Conservation (phyloP, 768 basidiomycete species). For the Pulveroboletus ravenelii region DNA sequence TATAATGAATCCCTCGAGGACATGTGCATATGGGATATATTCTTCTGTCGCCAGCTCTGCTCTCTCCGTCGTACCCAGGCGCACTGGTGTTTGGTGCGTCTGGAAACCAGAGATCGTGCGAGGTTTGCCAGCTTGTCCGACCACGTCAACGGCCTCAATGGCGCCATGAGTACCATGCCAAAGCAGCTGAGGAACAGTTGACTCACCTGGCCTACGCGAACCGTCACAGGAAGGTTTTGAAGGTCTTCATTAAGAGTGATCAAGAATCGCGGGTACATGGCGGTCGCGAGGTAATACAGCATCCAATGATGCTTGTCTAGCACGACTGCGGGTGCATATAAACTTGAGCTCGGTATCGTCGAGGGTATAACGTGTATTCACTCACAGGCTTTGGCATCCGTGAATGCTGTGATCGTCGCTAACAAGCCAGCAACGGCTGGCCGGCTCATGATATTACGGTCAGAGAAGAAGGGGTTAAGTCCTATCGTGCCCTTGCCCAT, state of each 20-base stretch:
- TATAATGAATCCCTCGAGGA: constrained; percentile 90
- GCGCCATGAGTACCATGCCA: constrained; percentile 1
- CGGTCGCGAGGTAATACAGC: constrained; percentile 91
- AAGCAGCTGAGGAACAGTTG: background rate
- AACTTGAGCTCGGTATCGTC: constrained; percentile 1
- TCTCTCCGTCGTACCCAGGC: constrained; percentile 89
- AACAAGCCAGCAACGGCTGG: constrained; percentile 87
- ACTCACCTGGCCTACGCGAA: constrained; percentile 86
- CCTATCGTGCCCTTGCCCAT: constrained; percentile 99
- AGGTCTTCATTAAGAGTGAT: constrained; percentile 95
- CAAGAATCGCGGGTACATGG: constrained; percentile 98
- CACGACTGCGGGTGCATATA: constrained; percentile 54
- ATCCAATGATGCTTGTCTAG: constrained; percentile 98
- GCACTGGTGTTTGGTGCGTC: constrained; percentile 95
- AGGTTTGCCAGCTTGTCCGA: constrained; percentile 97
- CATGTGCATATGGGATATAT: constrained; percentile 84
- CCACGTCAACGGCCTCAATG: constrained; percentile 84
- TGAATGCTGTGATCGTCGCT: constrained; percentile 86
- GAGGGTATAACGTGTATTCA: constrained; percentile 14
- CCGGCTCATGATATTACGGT: constrained; percentile 84
- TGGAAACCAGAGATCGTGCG: constrained; percentile 97
- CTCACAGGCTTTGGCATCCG: constrained; percentile 90
- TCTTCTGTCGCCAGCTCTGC: constrained; percentile 97
- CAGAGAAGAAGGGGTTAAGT: constrained; percentile 93
- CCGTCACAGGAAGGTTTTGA: constrained; percentile 80